Conservation (phyloP, 2,329 filamentous ascomycete species). For the Botrytis pseudocinerea region DNA sequence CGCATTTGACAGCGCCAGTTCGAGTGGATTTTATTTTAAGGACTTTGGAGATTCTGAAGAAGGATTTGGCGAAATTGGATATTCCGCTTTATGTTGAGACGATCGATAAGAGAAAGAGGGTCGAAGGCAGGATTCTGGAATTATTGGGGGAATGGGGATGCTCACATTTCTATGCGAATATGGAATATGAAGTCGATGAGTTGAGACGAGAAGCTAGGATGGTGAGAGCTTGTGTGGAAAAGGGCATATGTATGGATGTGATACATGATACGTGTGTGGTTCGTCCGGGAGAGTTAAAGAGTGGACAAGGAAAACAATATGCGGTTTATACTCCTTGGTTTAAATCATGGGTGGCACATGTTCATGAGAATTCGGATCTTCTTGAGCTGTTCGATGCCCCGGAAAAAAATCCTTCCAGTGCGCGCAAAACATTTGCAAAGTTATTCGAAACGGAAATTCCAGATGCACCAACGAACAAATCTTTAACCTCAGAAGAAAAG, state of each 20-base stretch:
- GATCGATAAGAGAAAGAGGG: slow-evolving; percentile 61
- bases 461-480: slow-evolving; percentile 62
- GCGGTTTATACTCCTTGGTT: slow-evolving; percentile 85
- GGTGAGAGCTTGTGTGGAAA: slow-evolving; percentile 59
- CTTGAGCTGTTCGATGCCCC: slow-evolving; percentile 63
- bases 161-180: slow-evolving; percentile 74
- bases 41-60: slow-evolving; percentile 63
- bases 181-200: slow-evolving; percentile 92
- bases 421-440: slow-evolving; percentile 49
- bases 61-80: slow-evolving; percentile 66
- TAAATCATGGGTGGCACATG: slow-evolving; percentile 69
- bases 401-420: slow-evolving; percentile 50
- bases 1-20: slow-evolving; percentile 71
- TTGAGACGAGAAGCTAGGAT: slow-evolving; percentile 72
- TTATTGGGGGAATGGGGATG: slow-evolving; percentile 68
- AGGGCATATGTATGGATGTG: slow-evolving; percentile 67
- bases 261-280: slow-evolving; percentile 84
- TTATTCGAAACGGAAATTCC: slow-evolving; percentile 66
- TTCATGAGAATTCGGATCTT: slow-evolving; percentile 69
- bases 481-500: slow-evolving; percentile 58
- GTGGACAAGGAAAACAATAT: slow-evolving; percentile 73
- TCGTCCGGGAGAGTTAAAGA: slow-evolving; percentile 66
- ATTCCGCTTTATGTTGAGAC: slow-evolving; percentile 79
- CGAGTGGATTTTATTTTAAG: slow-evolving; percentile 81
- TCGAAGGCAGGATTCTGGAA: slow-evolving; percentile 62